A percentile compares a stretch with the other conserved stretches of the same genome.
Evolutionary conservation across 208 protist species (phyloP).

Genomic region (Acanthamoeba healyi): DNA sequence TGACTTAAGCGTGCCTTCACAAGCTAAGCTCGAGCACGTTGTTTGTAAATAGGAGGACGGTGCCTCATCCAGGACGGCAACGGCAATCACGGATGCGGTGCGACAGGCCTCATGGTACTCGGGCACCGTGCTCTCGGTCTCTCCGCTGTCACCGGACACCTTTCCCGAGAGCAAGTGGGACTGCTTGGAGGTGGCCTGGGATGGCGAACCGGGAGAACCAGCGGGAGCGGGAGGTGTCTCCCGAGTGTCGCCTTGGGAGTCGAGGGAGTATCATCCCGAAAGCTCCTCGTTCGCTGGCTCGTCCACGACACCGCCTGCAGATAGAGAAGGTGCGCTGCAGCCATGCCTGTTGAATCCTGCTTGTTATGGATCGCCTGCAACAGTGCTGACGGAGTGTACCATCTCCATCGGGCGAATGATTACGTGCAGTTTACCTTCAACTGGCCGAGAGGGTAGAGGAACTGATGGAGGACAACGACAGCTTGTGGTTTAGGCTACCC

Average conservation of each 20-base stretch:
- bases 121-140: slow-evolving; percentile 13
- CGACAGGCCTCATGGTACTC: slow-evolving; percentile 7
- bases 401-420: too few relatives aligned
- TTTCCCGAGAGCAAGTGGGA: slow-evolving; percentile 70
- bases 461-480: not conserved
- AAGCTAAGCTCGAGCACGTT: not conserved
- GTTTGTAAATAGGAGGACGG: not conserved
- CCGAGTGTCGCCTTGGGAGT: slow-evolving; percentile 52
- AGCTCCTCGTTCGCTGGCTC: not conserved
- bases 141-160: not conserved
- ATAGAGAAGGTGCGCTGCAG: not conserved
- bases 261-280: not conserved
- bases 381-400: not conserved
- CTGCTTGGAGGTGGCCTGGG: slow-evolving; percentile 60
- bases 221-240: slow-evolving; percentile 3
- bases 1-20: not conserved
- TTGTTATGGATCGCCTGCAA: not conserved
- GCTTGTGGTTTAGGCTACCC: not conserved
- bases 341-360: not conserved
- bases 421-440: slow-evolving; percentile 22
- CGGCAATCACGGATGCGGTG: not conserved
- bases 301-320: not conserved
- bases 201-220: not conserved
- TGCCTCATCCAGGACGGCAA: not conserved
- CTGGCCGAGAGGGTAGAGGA: slow-evolving; percentile 6